Conservation (phyloP, 805 yeast species). For the Myxozyma vanderwaltii region DNA sequence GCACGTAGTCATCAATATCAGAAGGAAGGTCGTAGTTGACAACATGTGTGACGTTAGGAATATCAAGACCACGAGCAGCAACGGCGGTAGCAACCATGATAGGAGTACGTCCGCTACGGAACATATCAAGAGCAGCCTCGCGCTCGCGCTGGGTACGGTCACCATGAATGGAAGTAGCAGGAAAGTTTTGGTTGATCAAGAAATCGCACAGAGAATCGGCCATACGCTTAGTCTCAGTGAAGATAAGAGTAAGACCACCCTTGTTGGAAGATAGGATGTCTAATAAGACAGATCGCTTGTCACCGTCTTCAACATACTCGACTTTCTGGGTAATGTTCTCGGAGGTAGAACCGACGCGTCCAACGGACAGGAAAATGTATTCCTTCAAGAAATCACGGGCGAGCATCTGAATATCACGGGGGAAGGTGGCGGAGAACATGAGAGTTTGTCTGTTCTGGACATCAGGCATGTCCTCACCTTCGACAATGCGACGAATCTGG, state of each 20-base stretch:
- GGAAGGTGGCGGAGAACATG: conserved; percentile 99
- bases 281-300: conserved; percentile 85
- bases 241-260: conserved; percentile 84
- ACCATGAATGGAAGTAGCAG: conserved; percentile 99
- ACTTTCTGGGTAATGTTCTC: conserved; percentile 97
- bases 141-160: conserved; percentile 98
- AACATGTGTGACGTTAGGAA: conserved; percentile 97
- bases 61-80: conserved; percentile 99
- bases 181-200: conserved; percentile 83
- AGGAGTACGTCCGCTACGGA: conserved; percentile 89
- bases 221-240: conserved; percentile 98
- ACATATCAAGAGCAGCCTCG: conserved; percentile 93
- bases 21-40: conserved; percentile 95
- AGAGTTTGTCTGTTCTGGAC: conserved; percentile 91
- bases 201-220: conserved; percentile 95
- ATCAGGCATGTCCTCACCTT: conserved; percentile 96
- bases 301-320: conserved; percentile 87
- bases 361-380: conserved; percentile 94
- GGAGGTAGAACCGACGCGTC: conserved; percentile 98
- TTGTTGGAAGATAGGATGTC: conserved; percentile 82
- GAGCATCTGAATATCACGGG: conserved; percentile 92
- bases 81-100: conserved; percentile 98
- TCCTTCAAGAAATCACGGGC: conserved; percentile 97
- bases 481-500: conserved; percentile 97
- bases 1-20: conserved; percentile 98